Base-by-base conservation (phyloP, 78 protist genomes). In the Dictyostelium firmibasis region DNA sequence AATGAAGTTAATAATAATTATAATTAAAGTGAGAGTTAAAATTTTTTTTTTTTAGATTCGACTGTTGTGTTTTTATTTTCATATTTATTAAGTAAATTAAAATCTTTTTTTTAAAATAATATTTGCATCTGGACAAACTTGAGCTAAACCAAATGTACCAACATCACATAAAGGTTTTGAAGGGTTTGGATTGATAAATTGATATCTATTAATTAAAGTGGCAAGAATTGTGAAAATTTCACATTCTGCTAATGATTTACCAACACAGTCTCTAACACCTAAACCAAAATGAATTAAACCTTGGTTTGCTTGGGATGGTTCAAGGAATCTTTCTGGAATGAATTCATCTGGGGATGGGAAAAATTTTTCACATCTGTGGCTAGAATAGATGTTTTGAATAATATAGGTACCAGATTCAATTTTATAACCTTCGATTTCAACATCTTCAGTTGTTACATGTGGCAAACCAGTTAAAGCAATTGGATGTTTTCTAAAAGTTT, bases 311-410 rank as follows among this genome's bases (percentile, higher is more conserved):
- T 38, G n/a, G n/a, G 16, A 5, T 77, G 27, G 1, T 41, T 41
- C 83, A n/a, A 87, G 4, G 44, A 87, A 87, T 62, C 93, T 44
- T 9, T 87, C 86, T 35, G 93, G 93, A 25, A 57, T 76, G 25
- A 76, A 87, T 47, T 76, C 74, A 14, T 57, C 47, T 33, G 93
- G 93, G 0, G 81, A 9, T 2, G 43, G 25, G 50, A 75, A 87
- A 29, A 36, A 36, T 36, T 62, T 43, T 2, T 50, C 77, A n/a
- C 33, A n/a, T 11, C 72, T 64, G 36, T 76, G 50, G 7, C 69
- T 18, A 0, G 57, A 47, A 62, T n/a, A 79, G 9, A 77, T 57
- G 13, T 62, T 69, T 27, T 50, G 86, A 0, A 87, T 13, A 0
- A 87, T 43, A 13, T 44, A 41, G 1, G 93, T 70, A 2, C 79